phyloP scores from a whole-genome alignment of 1,284 basidiomycete genomes.

The Boletus mariae region DNA sequence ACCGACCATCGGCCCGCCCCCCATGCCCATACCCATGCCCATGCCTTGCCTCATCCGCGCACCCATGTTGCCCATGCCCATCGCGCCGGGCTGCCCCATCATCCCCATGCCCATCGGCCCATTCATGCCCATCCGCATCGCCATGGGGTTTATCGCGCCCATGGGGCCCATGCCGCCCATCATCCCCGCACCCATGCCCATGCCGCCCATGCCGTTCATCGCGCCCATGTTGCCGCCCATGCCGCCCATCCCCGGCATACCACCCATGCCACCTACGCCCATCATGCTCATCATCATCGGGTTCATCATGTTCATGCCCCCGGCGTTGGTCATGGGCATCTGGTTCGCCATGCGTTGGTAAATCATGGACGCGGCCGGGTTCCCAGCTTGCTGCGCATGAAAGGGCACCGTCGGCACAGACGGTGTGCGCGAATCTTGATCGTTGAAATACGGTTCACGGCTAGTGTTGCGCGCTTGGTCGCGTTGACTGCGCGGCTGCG shows the following conservation, averaged over 20 bases:
- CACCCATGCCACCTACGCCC: conserved; percentile 32
- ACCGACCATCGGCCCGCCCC: conserved; percentile 32
- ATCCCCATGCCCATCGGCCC: conserved; percentile 32
- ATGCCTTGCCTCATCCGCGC: conserved; percentile 28
- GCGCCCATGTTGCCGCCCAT: conserved; percentile 22
- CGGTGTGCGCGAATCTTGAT: conserved; percentile 32
- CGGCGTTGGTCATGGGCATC: conserved; percentile 39
- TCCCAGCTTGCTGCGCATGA: conserved; percentile 33
- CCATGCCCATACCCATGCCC: conserved; percentile 34
- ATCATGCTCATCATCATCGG: conserved; percentile 40
- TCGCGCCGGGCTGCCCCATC: conserved; percentile 28
- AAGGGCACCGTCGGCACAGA: conserved; percentile 29
- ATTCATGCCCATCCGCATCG: conserved; percentile 38
- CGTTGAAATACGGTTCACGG: conserved; percentile 32
- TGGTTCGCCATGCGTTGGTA: conserved; percentile 59
- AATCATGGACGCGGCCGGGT: conserved; percentile 51
- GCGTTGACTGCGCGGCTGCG: conserved; percentile 71
- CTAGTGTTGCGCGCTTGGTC: conserved; percentile 44
- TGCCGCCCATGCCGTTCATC: conserved; percentile 29
- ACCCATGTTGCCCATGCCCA: conserved; percentile 33
- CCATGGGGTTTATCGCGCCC: conserved; percentile 34
- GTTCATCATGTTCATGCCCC: conserved; percentile 35
- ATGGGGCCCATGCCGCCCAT: conserved; percentile 35
- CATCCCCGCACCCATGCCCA: conserved; percentile 34
- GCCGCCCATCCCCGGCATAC: conserved; percentile 22